A percentile compares a stretch with the other conserved stretches of the same genome.
These are phyloP conservation scores for Phytophthora pini DNA, from an alignment of 352 stramenopile species.

Conservation along the genomic window DNA sequence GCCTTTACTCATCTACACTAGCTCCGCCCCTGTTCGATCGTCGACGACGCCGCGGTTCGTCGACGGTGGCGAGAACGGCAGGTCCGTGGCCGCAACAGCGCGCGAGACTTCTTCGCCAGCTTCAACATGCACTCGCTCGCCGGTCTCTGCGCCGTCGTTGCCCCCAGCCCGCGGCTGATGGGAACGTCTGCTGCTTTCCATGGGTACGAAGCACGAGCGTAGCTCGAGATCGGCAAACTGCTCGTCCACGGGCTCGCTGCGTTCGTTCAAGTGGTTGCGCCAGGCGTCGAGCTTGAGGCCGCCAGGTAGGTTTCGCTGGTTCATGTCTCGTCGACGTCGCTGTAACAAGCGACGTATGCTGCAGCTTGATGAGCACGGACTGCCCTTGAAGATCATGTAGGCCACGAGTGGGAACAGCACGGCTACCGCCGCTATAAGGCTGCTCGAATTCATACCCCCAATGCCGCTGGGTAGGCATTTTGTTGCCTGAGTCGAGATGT, in stretches of 20 bases:
- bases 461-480: conserved; percentile 10
- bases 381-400: conserved; percentile 28
- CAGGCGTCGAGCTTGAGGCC: conserved; percentile 31
- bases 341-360: conserved; percentile 11
- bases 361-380: conserved; percentile 12
- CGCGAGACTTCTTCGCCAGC: conserved; percentile 11
- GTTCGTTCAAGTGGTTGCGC: conserved; percentile 28
- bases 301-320: conserved; percentile 15
- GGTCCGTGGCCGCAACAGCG: conserved; percentile 24
- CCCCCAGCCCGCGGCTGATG: conserved; percentile 9
- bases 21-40: neutral
- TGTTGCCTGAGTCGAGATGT: conserved; percentile 16
- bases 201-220: conserved; percentile 36
- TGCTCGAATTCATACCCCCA: neutral
- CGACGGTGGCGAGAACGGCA: conserved; percentile 10
- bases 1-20: conserved; percentile 12
- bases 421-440: conserved; percentile 13
- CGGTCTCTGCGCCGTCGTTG: conserved; percentile 18
- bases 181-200: conserved; percentile 10
- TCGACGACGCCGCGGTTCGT: neutral
- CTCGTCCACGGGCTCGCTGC: conserved; percentile 18
- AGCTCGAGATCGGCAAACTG: conserved; percentile 31
- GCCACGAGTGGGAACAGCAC: conserved; percentile 22
- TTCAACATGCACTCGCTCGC: conserved; percentile 23
- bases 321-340: conserved; percentile 8